Conservation (phyloP, 345 rosid genomes). For the Hypericum androsaemum region DNA sequence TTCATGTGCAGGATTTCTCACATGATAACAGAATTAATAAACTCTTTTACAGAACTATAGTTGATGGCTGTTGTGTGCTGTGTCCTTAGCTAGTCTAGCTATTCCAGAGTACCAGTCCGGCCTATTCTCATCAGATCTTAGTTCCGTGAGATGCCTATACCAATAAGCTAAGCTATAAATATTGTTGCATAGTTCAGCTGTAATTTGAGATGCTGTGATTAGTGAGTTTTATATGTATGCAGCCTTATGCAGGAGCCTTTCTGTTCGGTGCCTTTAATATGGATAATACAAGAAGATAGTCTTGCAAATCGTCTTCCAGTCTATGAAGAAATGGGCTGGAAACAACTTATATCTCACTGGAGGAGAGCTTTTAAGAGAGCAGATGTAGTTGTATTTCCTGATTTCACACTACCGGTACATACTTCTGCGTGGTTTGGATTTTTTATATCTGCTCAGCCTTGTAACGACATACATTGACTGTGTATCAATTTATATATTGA, state of each 20-base stretch:
- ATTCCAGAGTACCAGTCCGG: too few species aligned
- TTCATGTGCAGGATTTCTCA: too few species aligned
- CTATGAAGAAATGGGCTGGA: constrained; percentile 52
- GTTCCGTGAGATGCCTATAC: too few species aligned
- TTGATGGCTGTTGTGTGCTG: too few species aligned
- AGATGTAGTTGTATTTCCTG: constrained; percentile 65
- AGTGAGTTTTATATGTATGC: constrained; percentile 63
- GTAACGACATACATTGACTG: constrained; percentile 14
- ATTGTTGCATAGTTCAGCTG: not conserved
- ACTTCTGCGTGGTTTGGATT: not conserved
- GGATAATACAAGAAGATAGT: constrained; percentile 84
- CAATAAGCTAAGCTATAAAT: constrained; percentile 9
- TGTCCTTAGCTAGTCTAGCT: too few species aligned
- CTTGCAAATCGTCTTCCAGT: constrained; percentile 69
- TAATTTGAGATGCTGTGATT: constrained; percentile 30
- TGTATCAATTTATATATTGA: constrained; percentile 21
- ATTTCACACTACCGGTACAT: constrained; percentile 72
- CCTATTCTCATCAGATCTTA: too few species aligned
- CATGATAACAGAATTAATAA: too few species aligned
- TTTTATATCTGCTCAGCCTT: constrained; percentile 4
- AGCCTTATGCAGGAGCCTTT: constrained; percentile 99
- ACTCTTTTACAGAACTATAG: too few species aligned
- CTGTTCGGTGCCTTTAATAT: constrained; percentile 73
- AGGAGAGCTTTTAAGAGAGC: constrained; percentile 69
- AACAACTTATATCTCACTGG: constrained; percentile 65